Conservation (phyloP, 106 monocot genomes). For the Acorus calamus region DNA sequence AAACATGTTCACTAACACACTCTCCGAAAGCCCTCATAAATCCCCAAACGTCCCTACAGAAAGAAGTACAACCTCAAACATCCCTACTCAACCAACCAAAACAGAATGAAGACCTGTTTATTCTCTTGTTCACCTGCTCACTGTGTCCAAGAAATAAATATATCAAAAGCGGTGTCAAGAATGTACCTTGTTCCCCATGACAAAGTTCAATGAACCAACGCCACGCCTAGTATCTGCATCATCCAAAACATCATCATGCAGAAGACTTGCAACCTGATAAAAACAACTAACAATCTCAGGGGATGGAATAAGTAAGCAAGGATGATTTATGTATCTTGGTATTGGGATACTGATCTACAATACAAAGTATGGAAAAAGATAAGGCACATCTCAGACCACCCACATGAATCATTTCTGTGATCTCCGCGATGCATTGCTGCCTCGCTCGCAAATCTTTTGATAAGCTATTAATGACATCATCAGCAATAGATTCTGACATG, state of each 20-base stretch:
- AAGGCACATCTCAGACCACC: slow-evolving; percentile 3
- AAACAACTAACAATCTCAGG: no score
- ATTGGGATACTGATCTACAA: not conserved
- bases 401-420: slow-evolving; percentile 99
- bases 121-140: no score
- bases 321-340: not conserved
- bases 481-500: slow-evolving; percentile 25
- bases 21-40: no score
- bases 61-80: not conserved
- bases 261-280: slow-evolving; percentile 84
- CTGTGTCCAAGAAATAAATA: not conserved
- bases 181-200: slow-evolving; percentile 92
- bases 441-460: slow-evolving; percentile 49
- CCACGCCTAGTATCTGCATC: slow-evolving; percentile 97
- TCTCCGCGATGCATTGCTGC: slow-evolving; percentile 81
- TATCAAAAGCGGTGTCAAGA: not conserved
- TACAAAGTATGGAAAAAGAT: not conserved
- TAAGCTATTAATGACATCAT: slow-evolving; percentile 24
- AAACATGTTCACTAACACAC: no score
- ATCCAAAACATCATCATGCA: slow-evolving; percentile 97
- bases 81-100: not conserved
- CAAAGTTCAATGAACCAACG: slow-evolving; percentile 78
- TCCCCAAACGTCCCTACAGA: no score
- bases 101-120: not conserved
- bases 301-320: no score